Conservation (phyloP, 2,329 filamentous ascomycete genomes). For the Cladophialophora chaetospira region DNA sequence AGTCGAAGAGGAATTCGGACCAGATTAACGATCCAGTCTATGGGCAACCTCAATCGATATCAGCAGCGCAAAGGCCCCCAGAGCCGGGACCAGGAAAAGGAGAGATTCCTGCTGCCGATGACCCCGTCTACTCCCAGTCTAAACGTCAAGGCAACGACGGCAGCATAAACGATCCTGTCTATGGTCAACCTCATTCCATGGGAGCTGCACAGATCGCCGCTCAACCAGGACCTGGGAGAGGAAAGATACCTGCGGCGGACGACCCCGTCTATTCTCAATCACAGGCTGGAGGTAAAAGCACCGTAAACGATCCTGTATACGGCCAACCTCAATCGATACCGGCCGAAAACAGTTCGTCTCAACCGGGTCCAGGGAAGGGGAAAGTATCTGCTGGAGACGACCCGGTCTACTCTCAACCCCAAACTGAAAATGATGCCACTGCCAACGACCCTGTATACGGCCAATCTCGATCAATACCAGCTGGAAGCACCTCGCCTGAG, state of each 20-base stretch:
- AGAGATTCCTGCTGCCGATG: not conserved
- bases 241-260: not conserved
- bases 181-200: constrained; percentile 16
- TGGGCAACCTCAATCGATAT: too few relatives aligned
- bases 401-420: constrained; percentile 4
- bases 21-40: constrained; percentile 21
- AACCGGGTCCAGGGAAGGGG: not conserved
- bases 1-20: not conserved
- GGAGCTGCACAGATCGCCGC: constrained; percentile 1
- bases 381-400: not conserved
- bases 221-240: not conserved
- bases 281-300: not conserved
- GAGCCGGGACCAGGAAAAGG: not conserved
- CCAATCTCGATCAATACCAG: not conserved
- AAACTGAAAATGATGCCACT: constrained; percentile 38
- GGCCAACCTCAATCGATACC: too few relatives aligned
- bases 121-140: constrained; percentile 12
- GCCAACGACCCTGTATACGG: constrained; percentile 38
- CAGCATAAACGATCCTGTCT: constrained; percentile 22
- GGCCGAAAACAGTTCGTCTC: not conserved
- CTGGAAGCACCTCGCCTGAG: not conserved
- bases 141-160: too few relatives aligned
- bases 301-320: constrained; percentile 22
- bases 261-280: constrained; percentile 17
- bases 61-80: too few relatives aligned